Base-by-base conservation (phyloP, 2,329 filamentous ascomycete species). In the Ceratocystis ficicola region DNA sequence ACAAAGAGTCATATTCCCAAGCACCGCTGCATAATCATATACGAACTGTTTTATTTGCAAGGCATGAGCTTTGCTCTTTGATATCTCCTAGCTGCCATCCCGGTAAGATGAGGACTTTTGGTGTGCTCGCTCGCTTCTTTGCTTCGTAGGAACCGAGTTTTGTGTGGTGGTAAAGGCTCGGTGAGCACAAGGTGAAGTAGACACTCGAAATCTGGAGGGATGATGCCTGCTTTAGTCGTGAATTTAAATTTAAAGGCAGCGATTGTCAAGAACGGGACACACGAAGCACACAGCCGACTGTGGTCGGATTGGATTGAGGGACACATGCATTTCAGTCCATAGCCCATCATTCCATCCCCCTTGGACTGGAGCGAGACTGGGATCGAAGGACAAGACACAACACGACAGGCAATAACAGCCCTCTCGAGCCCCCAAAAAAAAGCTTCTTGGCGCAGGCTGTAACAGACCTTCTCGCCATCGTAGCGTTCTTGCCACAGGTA, bases 261-360 rank as follows among this genome's bases (percentile, higher is more conserved):
- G 28, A 59, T 59, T 59, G 28, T 59, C 55, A 59, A 59, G 28
- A 59, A 59, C 55, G 55, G 20, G 55, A 59, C 55, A 59, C 55
- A 59, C 32, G 28, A n/a, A 59, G 55, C 20, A 36, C 55, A 20
- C 12, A 6, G 17, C 55, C 8, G 25, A 20, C 30, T 30, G 20
- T 59, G 36, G 20, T 30, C 32, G 15, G 7, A n/a, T 36, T 30
- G 15, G 7, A n/a, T 36, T 30, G 55, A 59, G 55, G 55, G 55
- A 32, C 28, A 20, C 55, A 36, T 30, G 36, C 55, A 59, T 59
- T n/a, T 28, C 55, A 59, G 55, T 59, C 55, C 55, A 17, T 36
- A 28, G 28, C 30, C 17, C 55, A 30, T 59, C 55, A 59, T 59
- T 59, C 55, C 55, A 36, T 2, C 15, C 28, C 15, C 25, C 32